A percentile compares a stretch with the other conserved stretches of the same genome.
Conservation (phyloP, 441 rosid genomes). For the Iberis amara region DNA sequence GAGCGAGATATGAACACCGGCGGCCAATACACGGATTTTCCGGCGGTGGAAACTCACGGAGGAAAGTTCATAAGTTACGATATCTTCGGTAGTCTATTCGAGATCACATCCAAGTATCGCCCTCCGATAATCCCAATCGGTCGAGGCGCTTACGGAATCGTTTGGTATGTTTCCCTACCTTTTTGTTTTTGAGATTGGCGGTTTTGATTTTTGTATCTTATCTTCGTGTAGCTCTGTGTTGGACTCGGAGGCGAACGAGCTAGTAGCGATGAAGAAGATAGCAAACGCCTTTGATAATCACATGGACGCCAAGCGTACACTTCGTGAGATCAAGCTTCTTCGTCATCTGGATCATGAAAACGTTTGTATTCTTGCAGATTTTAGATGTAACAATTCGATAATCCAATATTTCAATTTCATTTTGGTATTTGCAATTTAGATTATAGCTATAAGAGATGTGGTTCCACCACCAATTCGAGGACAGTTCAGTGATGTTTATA, state of each 20-base stretch:
- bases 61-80: constrained; percentile 64
- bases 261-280: constrained; percentile 91
- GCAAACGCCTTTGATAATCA: constrained; percentile 88
- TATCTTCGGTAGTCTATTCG: constrained; percentile 75
- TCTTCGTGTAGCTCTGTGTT: constrained; percentile 59
- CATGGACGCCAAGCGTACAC: constrained; percentile 97
- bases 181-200: neutral
- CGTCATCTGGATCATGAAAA: constrained; percentile 95
- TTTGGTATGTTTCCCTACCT: constrained; percentile 48
- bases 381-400: neutral
- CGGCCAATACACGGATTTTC: constrained; percentile 59
- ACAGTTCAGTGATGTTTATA: constrained; percentile 80
- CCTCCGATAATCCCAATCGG: constrained; percentile 93
- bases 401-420: neutral
- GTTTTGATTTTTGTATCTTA: neutral
- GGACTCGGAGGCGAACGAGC: constrained; percentile 84
- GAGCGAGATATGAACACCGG: constrained; percentile 30
- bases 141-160: constrained; percentile 94
- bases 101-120: constrained; percentile 77
- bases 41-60: constrained; percentile 60
- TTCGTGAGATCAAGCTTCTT: constrained; percentile 92
- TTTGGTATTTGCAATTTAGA: constrained; percentile 41
- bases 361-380: constrained; percentile 34
- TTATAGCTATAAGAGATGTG: constrained; percentile 73
- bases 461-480: constrained; percentile 87